Conservation (phyloP, 2,329 filamentous ascomycete species). For the Thermothelomyces thermophilus region DNA sequence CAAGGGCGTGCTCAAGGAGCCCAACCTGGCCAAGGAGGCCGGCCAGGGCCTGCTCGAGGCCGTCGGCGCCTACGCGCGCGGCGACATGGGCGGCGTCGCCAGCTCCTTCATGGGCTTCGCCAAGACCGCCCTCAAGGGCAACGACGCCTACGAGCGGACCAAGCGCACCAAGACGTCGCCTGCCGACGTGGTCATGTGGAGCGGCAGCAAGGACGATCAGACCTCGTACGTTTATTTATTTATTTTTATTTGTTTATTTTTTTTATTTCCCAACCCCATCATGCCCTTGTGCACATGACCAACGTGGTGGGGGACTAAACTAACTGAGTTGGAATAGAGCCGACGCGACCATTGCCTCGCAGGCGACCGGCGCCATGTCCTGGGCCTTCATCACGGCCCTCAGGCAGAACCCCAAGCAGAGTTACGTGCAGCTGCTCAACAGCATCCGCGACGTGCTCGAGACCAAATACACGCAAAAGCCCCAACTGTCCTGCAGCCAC, state of each 20-base stretch:
- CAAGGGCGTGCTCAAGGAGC: conserved; percentile 73
- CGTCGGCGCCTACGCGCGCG: conserved; percentile 71
- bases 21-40: conserved; percentile 73
- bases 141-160: conserved; percentile 72
- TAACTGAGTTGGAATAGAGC: conserved; percentile 50
- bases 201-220: conserved; percentile 90
- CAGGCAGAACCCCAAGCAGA: conserved; percentile 90
- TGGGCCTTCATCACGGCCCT: conserved; percentile 91
- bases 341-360: conserved; percentile 78
- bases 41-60: conserved; percentile 65
- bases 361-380: conserved; percentile 97
- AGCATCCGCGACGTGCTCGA: conserved; percentile 86
- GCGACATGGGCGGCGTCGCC: conserved; percentile 77
- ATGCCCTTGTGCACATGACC: no score
- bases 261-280: no score
- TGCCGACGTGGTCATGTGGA: conserved; percentile 97
- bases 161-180: conserved; percentile 85
- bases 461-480: conserved; percentile 87
- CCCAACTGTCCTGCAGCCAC: conserved; percentile 92
- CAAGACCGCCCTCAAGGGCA: conserved; percentile 78
- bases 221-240: conserved; percentile 69
- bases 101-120: conserved; percentile 74
- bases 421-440: conserved; percentile 91
- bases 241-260: conserved; percentile 23
- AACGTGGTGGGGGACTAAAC: no score